phyloP scores from a whole-genome alignment of 169 alveolate genomes.

The Toxoplasma gondii region DNA sequence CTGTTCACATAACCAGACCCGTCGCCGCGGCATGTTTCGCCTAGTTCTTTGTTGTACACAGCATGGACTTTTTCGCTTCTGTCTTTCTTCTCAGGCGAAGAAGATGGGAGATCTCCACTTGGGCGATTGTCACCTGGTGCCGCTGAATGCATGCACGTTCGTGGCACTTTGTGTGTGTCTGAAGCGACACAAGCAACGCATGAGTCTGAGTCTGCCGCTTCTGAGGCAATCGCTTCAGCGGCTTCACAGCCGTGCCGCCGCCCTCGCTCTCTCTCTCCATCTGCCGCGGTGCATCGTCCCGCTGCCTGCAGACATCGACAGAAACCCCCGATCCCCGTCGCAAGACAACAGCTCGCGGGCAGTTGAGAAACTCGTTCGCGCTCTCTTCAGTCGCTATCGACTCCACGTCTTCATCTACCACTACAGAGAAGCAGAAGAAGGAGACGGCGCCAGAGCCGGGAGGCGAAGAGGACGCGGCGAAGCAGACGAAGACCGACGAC shows the following conservation, averaged over 20 bases:
- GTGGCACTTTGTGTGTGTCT: not conserved
- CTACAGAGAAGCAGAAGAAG: not conserved
- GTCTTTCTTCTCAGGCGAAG: not conserved
- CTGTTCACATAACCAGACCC: no score
- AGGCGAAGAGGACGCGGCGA: not conserved
- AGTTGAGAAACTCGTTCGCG: not conserved
- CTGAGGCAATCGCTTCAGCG: not conserved
- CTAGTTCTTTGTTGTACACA: no score
- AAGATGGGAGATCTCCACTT: conserved; percentile 5
- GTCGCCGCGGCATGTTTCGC: no score
- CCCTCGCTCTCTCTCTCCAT: not conserved
- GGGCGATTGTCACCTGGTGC: conserved; percentile 20
- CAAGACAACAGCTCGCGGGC: not conserved
- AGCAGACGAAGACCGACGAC: no score
- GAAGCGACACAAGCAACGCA: not conserved
- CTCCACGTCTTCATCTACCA: not conserved
- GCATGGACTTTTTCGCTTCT: not conserved
- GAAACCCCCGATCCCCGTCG: not conserved
- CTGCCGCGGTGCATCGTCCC: conserved; percentile 18
- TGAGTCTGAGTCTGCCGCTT: not conserved
- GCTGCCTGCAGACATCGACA: conserved; percentile 23
- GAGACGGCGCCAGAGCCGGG: not conserved
- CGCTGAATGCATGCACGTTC: not conserved
- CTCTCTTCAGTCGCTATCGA: not conserved
- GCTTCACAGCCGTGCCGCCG: not conserved